Evolutionary conservation across 192 early-diverging fungal species (phyloP).

Genomic region (Gonapodya sp.): DNA sequence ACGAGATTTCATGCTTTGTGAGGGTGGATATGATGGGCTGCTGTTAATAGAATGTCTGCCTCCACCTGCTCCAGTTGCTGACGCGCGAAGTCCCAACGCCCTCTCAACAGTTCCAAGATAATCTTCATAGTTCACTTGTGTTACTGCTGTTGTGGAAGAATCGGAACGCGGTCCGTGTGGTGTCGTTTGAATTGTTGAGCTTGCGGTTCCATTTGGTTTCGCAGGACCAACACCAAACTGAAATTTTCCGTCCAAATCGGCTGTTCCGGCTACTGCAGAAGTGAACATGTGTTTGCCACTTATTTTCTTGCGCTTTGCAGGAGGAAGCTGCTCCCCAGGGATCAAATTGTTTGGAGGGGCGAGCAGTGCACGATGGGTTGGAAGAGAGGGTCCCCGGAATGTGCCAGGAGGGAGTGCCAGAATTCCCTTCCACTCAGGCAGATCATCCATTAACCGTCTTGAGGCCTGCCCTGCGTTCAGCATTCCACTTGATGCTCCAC

Average conservation of each 20-base stretch:
- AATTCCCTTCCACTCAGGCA: not conserved
- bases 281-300: not conserved
- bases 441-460: not conserved
- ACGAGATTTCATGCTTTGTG: no score
- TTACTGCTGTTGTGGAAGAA: not conserved
- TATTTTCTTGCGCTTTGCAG: not conserved
- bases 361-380: not conserved
- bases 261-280: not conserved
- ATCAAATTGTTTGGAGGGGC: not conserved
- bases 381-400: not conserved
- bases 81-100: not conserved
- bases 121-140: not conserved
- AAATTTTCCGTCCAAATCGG: not conserved
- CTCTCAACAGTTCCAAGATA: not conserved
- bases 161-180: not conserved
- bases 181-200: not conserved
- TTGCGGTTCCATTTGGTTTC: not conserved
- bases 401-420: not conserved
- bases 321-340: not conserved
- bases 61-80: no score
- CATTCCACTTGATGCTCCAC: not conserved
- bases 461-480: not conserved
- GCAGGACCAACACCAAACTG: not conserved
- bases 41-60: no score
- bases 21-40: no score